Evolutionary conservation across 768 basidiomycete genomes (phyloP).

Genomic region (Austroboletus festivus): DNA sequence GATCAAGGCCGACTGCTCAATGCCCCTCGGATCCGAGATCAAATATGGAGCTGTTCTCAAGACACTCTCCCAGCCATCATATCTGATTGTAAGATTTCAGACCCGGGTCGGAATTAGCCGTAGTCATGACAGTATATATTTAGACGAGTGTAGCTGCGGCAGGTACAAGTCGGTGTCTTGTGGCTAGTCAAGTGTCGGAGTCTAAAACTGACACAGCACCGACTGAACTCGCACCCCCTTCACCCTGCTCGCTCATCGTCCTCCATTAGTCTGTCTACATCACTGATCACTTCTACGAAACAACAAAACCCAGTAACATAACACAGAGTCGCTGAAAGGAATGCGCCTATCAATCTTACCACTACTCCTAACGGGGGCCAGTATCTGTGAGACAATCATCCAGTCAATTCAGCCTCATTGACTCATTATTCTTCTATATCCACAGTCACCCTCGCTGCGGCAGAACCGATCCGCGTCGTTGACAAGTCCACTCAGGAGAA

Average conservation of each 20-base stretch:
- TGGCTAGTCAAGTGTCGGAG: no score
- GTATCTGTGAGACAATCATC: slow-evolving; percentile 25
- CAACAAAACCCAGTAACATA: background rate
- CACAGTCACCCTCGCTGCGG: slow-evolving; percentile 38
- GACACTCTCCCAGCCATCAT: background rate
- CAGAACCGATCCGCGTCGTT: slow-evolving; percentile 51
- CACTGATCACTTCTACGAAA: background rate
- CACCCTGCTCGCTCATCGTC: background rate
- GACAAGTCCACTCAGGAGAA: slow-evolving; percentile 28
- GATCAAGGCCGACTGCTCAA: no score
- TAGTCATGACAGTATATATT: slow-evolving; percentile 5
- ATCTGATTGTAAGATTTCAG: no score
- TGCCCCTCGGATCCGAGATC: no score
- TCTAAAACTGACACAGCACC: slow-evolving; percentile 16
- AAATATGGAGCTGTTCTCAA: no score
- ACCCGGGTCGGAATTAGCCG: no score
- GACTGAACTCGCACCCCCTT: background rate
- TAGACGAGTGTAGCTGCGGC: slow-evolving; percentile 15
- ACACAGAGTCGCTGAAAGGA: background rate
- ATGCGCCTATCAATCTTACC: slow-evolving; percentile 42
- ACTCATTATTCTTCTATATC: background rate
- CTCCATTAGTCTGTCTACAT: background rate
- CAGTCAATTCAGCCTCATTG: background rate
- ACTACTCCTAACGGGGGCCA: slow-evolving; percentile 36
- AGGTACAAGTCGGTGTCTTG: background rate